Conservation (phyloP, 495 filamentous ascomycete species). For the Xylaria castorea region DNA sequence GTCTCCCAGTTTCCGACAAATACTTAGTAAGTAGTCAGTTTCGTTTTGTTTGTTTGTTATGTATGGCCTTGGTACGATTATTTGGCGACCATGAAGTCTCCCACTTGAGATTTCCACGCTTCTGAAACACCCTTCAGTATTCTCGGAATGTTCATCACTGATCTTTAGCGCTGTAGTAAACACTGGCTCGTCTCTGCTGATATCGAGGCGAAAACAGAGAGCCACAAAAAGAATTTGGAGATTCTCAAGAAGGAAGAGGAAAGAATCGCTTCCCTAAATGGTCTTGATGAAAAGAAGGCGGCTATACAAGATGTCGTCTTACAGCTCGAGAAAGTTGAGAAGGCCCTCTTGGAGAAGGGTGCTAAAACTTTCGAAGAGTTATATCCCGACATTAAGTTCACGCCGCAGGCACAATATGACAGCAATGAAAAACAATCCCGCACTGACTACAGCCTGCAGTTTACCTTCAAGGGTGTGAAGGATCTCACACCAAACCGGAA, state of each 20-base stretch:
- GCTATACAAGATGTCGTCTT: slow-evolving; percentile 55
- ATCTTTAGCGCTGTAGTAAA: slow-evolving; percentile 31
- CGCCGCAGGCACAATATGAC: background rate
- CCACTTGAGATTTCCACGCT: background rate
- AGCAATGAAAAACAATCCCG: slow-evolving; percentile 18
- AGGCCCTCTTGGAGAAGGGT: slow-evolving; percentile 56
- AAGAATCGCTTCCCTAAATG: slow-evolving; percentile 37
- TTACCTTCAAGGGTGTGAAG: slow-evolving; percentile 53
- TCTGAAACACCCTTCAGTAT: background rate
- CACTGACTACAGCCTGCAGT: slow-evolving; percentile 52
- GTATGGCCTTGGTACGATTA: background rate
- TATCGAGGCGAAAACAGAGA: slow-evolving; percentile 31
- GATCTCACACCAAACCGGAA: slow-evolving; percentile 59
- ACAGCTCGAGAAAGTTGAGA: slow-evolving; percentile 61
- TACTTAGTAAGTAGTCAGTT: slow-evolving; percentile 49
- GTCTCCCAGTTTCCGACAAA: slow-evolving; percentile 51
- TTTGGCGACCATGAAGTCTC: background rate
- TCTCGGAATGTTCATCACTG: background rate
- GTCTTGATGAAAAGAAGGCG: slow-evolving; percentile 56
- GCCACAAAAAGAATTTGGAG: slow-evolving; percentile 33
- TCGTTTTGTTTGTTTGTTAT: no score
- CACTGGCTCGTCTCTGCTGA: slow-evolving; percentile 54
- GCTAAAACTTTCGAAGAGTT: slow-evolving; percentile 71
- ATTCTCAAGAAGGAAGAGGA: slow-evolving; percentile 43
- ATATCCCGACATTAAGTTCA: slow-evolving; percentile 56